phyloP scores from a whole-genome alignment of 805 yeast genomes.

The Saccharomycodes ludwigii region DNA sequence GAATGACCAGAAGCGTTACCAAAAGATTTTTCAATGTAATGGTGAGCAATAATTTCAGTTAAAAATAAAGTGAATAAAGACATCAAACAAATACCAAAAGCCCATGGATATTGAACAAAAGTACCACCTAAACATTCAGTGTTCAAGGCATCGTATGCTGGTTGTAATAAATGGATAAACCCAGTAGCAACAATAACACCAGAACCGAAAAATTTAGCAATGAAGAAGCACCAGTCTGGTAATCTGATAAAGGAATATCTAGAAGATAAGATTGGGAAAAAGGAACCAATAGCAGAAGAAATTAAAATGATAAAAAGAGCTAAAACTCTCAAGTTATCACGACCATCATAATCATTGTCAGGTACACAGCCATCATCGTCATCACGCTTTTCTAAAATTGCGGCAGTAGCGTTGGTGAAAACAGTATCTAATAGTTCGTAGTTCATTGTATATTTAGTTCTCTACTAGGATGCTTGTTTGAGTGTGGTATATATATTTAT shows the following conservation, averaged over 20 bases:
- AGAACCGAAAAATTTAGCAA: conserved; percentile 68
- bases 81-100: conserved; percentile 39
- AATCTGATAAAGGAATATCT: conserved; percentile 43
- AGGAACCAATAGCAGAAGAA: conserved; percentile 46
- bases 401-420: not conserved
- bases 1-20: conserved; percentile 29
- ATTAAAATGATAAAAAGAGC: conserved; percentile 50
- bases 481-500: no score
- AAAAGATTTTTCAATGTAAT: conserved; percentile 26
- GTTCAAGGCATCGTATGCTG: conserved; percentile 48
- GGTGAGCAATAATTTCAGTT: conserved; percentile 35
- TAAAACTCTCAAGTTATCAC: conserved; percentile 35
- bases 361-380: conserved; percentile 24
- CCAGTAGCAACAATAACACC: conserved; percentile 80
- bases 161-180: conserved; percentile 60
- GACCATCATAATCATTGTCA: conserved; percentile 34
- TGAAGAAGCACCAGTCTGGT: conserved; percentile 51
- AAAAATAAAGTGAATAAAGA: conserved; percentile 34
- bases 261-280: conserved; percentile 52
- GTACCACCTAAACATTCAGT: conserved; percentile 52
- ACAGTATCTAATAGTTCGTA: no score
- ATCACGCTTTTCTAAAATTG: conserved; percentile 9
- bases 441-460: no score
- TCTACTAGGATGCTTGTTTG: no score
- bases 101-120: conserved; percentile 43